phyloP scores from a whole-genome alignment of 1,139 yeast genomes.

The Debaryomyces subglobosus region DNA sequence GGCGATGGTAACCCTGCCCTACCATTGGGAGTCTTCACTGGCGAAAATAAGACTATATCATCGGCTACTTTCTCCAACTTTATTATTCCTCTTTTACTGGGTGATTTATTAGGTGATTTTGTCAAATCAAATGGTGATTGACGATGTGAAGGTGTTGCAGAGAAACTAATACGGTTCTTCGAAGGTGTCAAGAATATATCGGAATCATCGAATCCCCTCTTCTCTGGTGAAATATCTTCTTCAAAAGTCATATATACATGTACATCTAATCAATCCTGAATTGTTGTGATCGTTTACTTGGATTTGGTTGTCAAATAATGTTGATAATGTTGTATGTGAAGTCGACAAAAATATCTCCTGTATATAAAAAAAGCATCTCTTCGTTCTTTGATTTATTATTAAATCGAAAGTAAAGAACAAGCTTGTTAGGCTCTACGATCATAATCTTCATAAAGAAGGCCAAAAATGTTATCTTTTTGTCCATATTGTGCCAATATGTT shows the following conservation, averaged over 20 bases:
- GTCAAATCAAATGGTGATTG: constrained; percentile 2
- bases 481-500: constrained; percentile 93
- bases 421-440: not conserved
- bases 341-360: constrained; percentile 5
- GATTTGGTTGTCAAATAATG: constrained; percentile 5
- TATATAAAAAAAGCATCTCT: constrained; percentile 2
- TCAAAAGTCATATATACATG: constrained; percentile 5
- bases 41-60: constrained; percentile 22
- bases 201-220: constrained; percentile 5
- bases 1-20: constrained; percentile 53
- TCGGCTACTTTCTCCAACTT: constrained; percentile 13
- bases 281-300: not conserved
- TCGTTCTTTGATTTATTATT: constrained; percentile 1
- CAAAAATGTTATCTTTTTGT: constrained; percentile 82
- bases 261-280: not conserved
- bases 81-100: constrained; percentile 27
- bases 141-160: constrained; percentile 5
- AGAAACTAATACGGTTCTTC: constrained; percentile 14
- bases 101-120: constrained; percentile 18
- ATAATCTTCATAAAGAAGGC: constrained; percentile 1
- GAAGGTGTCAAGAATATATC: constrained; percentile 20
- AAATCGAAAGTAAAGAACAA: not conserved
- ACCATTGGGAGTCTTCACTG: constrained; percentile 44
- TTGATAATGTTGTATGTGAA: not conserved
- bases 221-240: constrained; percentile 1